Percentiles rank a stretch among this genome's conserved stretches.
These are phyloP conservation scores for Macrophomina pseudophaseolina DNA, from an alignment of 2,329 filamentous ascomycete genomes.

Conservation along the genomic window DNA sequence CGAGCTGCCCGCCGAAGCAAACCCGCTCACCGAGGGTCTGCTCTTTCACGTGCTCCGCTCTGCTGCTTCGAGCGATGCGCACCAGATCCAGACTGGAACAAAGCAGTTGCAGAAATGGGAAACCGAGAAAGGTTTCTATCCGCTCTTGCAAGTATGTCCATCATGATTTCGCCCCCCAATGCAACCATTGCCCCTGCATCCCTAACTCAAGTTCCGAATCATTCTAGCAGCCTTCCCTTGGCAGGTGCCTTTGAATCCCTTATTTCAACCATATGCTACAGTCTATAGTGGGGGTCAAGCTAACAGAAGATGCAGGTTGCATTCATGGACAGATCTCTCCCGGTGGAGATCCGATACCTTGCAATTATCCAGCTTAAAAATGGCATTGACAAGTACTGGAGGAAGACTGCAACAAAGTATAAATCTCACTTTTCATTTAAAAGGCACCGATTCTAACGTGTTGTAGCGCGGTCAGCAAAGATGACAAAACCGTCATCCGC, in stretches of 20 bases:
- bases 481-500: constrained; percentile 79
- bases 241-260: background rate
- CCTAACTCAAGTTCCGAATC: too few species aligned
- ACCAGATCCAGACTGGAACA: constrained; percentile 57
- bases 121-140: constrained; percentile 53
- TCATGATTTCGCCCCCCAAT: background rate
- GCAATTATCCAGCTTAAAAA: constrained; percentile 96
- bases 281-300: background rate
- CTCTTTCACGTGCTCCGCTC: constrained; percentile 56
- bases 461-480: constrained; percentile 62
- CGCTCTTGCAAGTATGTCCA: constrained; percentile 48
- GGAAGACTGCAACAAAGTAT: constrained; percentile 74
- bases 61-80: constrained; percentile 53
- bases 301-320: constrained; percentile 61
- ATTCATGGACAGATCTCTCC: constrained; percentile 79
- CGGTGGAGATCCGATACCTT: constrained; percentile 80
- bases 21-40: constrained; percentile 54
- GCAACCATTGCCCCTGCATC: too few species aligned
- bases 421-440: constrained; percentile 24
- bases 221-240: background rate
- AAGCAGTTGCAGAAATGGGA: constrained; percentile 60
- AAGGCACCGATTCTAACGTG: constrained; percentile 28
- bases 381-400: constrained; percentile 94
- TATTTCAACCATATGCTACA: too few species aligned
- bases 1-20: constrained; percentile 83